Evolutionary conservation across 805 yeast genomes (phyloP), one percentile per base, ranked within the genome.

Genomic region (Saccharomycopsis lassenensis): DNA sequence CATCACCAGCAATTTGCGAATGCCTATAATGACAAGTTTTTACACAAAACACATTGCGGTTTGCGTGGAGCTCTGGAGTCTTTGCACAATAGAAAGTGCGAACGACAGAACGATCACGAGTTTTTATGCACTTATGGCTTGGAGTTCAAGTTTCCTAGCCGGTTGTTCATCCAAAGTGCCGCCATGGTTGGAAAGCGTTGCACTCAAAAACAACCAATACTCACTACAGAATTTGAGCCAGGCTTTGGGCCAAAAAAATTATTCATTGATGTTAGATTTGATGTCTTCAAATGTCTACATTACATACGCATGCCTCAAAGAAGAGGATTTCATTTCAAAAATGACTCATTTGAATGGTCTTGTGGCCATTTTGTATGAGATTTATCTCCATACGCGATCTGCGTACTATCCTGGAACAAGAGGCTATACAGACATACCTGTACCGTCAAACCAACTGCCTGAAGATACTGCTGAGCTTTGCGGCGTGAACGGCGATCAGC

Each of bases 301-400:
- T 10, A 18, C 36, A n/a, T 32, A 22, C 20, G 17, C 37, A 8
- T 19, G 37, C 19, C 37, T 31, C 22, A 23, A 15, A 14, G 29
- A 36, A n/a, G 35, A 31, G 12, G 37, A 32, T 14, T 36, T 31
- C 20, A 20, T 20, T 14, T 24, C 34, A 5, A 28, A 37, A 22
- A 29, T 32, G 25, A 24, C 22, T 21, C 44, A 40, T 37, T 14
- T 40, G 6, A 36, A 24, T 14, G 44, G 44, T 8, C 12, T 40
- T 14, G 37, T 40, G 24, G 44, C 44, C 4, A 32, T 40, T 12
- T 36, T 40, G 17, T 29, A 40, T 24, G 44, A 40, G 21, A 18
- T 40, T 8, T 40, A 36, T 29, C 19, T 31, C 10, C 41, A 37
- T 24, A 31, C n/a, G n/a, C n/a, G n/a, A n/a, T n/a, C n/a, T n/a